Evolutionary conservation across 2,329 filamentous ascomycete species (phyloP).

Genomic region (Cytospora piceicola): DNA sequence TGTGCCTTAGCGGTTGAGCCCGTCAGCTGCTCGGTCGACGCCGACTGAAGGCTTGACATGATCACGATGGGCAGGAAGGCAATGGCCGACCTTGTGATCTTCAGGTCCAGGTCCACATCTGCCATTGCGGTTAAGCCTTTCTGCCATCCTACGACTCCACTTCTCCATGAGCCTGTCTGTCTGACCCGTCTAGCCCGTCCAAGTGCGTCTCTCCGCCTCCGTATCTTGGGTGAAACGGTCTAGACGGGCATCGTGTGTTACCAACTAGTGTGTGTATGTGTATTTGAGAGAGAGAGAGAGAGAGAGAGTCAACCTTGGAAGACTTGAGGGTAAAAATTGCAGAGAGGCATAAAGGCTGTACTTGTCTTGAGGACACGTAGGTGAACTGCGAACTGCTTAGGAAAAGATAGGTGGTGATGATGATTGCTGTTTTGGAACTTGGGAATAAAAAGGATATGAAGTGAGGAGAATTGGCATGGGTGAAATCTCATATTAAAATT

Average conservation of each 20-base stretch:
- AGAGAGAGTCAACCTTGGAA: not conserved
- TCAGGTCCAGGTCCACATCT: not conserved
- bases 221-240: too few relatives aligned
- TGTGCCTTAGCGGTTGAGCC: too few relatives aligned
- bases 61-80: not conserved
- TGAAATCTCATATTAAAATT: slow-evolving; percentile 1
- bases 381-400: not conserved
- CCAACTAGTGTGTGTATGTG: too few relatives aligned
- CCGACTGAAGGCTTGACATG: not conserved
- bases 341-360: not conserved
- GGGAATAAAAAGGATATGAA: not conserved
- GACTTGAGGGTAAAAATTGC: not conserved
- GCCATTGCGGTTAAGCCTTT: not conserved
- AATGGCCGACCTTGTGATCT: not conserved
- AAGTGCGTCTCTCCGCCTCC: too few relatives aligned
- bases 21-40: not conserved
- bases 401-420: not conserved
- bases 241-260: too few relatives aligned
- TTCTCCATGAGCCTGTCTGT: not conserved
- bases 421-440: too few relatives aligned
- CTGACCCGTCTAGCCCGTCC: too few relatives aligned
- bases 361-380: not conserved
- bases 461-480: not conserved
- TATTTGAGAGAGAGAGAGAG: not conserved
- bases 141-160: not conserved